Evolutionary conservation across 768 basidiomycete species (phyloP), one percentile per base, ranked within the genome.

Genomic region (Galerina sulciceps): DNA sequence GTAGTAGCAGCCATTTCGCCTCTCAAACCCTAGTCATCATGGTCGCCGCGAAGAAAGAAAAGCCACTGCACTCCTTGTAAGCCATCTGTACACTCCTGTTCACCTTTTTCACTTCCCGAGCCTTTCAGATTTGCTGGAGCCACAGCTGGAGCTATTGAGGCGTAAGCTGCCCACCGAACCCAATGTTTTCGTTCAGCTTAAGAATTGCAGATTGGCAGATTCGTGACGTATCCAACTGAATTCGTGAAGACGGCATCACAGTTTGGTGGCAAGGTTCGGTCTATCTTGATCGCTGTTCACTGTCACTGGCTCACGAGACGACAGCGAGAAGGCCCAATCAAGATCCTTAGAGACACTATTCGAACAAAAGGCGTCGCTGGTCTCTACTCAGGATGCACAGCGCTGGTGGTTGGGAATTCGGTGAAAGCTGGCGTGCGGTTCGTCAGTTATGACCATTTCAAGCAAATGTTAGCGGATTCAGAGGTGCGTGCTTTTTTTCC

Each of bases 401-500:
- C 97, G 0, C 82, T 99, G 14, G 85, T 99, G 5, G 79, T 94
- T 13, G 97, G 96, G 11, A 99, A 99, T 71, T 84, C 96, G 0
- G 70, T 86, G 64, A 99, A 99, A 78, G 97, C 97, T 1, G 97
- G 96, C 3, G 96, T 99, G 37, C 83, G 97, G 42, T 99, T 99
- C 73, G 84, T 97, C 56, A 90, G 88, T 64, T 99, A 99, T 75
- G 96, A 98, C 70, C 82, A 89, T 69, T 96, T 95, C 79, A 99
- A 99, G 76, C 75, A 79, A 26, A 73, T 87, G 66, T 71, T 99
- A 44, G 91, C 90, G 43, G 94, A 99, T 72, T 67, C 86, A 6
- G 81, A 98, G 79, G 96, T 94, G 23, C 5, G 67, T 67, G 81
- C 2, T 3, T 4, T 3, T 38, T 45, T 18, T 40, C 4, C 6